A percentile compares a stretch with the other conserved stretches of the same genome.
These are phyloP conservation scores for Penicillium goetzii DNA, from an alignment of 495 filamentous ascomycete genomes.

Conservation along the genomic window DNA sequence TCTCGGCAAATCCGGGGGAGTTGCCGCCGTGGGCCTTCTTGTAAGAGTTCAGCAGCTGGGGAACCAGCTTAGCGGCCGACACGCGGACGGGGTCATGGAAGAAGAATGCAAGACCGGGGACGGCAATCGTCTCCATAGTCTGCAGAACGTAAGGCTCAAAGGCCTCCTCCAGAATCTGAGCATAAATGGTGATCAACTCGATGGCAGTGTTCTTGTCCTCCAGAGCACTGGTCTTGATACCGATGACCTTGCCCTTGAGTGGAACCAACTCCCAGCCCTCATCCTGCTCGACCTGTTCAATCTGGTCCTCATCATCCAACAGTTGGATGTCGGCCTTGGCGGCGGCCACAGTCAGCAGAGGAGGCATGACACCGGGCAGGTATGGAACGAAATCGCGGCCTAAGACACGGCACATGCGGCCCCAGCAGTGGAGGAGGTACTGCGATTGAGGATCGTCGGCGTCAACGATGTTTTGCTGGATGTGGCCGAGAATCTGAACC, in stretches of 20 bases:
- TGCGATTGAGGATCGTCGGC: conserved; percentile 95
- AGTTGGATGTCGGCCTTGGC: conserved; percentile 98
- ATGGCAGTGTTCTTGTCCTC: conserved; percentile 99
- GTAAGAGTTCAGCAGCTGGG: conserved; percentile 91
- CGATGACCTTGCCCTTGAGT: conserved; percentile 94
- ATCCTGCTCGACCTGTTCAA: conserved; percentile 88
- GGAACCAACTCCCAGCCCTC: conserved; percentile 99
- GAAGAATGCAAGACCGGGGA: conserved; percentile 95
- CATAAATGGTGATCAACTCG: conserved; percentile 95
- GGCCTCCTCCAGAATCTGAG: conserved; percentile 85
- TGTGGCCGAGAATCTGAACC: conserved; percentile 81
- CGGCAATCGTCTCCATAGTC: conserved; percentile 94
- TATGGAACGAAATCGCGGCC: conserved; percentile 90
- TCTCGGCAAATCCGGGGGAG: conserved; percentile 70
- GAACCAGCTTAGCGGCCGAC: conserved; percentile 91
- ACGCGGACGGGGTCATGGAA: conserved; percentile 98
- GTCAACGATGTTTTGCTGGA: conserved; percentile 87
- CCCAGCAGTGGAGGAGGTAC: conserved; percentile 99
- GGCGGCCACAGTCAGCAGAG: conserved; percentile 84
- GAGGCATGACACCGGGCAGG: conserved; percentile 90
- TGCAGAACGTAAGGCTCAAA: conserved; percentile 91
- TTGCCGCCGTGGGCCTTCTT: conserved; percentile 82
- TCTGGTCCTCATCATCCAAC: conserved; percentile 92
- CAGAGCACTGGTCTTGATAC: conserved; percentile 93
- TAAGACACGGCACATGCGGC: conserved; percentile 95